Base-by-base conservation (phyloP, 2,329 filamentous ascomycete species). In the Alternaria burnsii region DNA sequence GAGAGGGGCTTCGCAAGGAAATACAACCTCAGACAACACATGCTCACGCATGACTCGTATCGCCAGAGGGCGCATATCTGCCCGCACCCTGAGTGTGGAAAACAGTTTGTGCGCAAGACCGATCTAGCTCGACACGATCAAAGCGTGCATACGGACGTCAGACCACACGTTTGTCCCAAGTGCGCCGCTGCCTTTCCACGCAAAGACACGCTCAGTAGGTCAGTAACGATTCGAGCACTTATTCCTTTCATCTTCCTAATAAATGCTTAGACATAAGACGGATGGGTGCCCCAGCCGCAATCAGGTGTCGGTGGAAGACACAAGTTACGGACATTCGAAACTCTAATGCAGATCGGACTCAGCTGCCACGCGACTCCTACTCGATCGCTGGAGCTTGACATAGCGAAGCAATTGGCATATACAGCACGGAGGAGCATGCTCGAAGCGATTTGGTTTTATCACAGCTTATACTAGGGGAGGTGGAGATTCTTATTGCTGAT, bases 1-100 rank as follows among this genome's bases (percentile, higher is more conserved):
- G 89, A 89, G 7, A 92, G 90, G 76, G 85, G 90, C 16, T 97
- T 97, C 76, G 92, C 91, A 66, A 85, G 93, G 63, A 90, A 88
- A 71, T 96, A 94, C 81, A 97, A 97, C 79, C 92, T 89, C 80
- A 93, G 91, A 72, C 91, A 92, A 30, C 93, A 97, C 76, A 86
- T 94, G 84, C 90, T 94, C 72, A 94, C 89, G 1, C 93, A 97
- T 73, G 88, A 95, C 72, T 88, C 91, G 14, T 85, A 87, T 60
- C 85, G 90, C 58, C 87, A 87, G 70, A 91, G 91, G 70, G 88
- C 89, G 0, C 90, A 92, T 71, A 83, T 84, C 1, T 97, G 93
- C 77, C 81, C 81, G 1, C 81, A 88, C 30, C 77, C 83, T 3
- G 85, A 84, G 53, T 97, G 93, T 79, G 84, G 80, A 67, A 92